Evolutionary conservation across 83 land plant species (phyloP), one percentile per base, ranked within the genome.

Genomic region (Larix sibirica): DNA sequence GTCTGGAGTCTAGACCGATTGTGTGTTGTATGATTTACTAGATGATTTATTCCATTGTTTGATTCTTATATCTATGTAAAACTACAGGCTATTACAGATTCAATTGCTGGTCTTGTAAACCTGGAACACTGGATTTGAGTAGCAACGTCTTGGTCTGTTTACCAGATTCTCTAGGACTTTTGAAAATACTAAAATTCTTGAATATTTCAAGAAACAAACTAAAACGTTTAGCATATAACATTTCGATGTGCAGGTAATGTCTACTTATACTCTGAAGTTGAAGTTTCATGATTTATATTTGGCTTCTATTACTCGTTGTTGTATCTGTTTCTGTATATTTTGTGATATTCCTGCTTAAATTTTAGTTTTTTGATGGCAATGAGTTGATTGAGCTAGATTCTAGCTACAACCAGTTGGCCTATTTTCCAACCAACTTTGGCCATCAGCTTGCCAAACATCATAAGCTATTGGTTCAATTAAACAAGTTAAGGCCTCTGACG

Each of bases 111-210:
- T 36, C 82, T 95, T 8, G 89, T 81, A 10, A 88, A 82, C 36
- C 87, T 96, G 2, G 90, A 81, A 91, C 85, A 71, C 93, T 96
- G 7, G 71, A 88, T 80, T 81, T 95, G 6, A 83, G 90, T 59
- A 81, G 90, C 44, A 96, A 96, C 80, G 83, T 82, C 42, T 67
- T 96, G 81, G 71, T 65, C 60, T 73, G 83, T 6, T 83, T 96
- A n/a, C 99, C 96, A 38, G 96, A 96, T 69, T 89, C 97, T 17
- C 87, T 95, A 63, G 99, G 99, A 3, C 85, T 90, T 73, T 84
- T 96, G 86, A 61, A 81, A 26, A 93, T 85, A 40, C 81, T 96
- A 76, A 88, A 91, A 71, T 79, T 86, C 58, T 85, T 96, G 20
- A 81, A 93, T 84, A 88, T 90, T 59, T 93, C 97, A 5, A 83